Percentiles rank a stretch among this genome's conserved stretches.
These are phyloP conservation scores for Ricinus communis DNA, from an alignment of 345 rosid genomes.

Conservation along the genomic window DNA sequence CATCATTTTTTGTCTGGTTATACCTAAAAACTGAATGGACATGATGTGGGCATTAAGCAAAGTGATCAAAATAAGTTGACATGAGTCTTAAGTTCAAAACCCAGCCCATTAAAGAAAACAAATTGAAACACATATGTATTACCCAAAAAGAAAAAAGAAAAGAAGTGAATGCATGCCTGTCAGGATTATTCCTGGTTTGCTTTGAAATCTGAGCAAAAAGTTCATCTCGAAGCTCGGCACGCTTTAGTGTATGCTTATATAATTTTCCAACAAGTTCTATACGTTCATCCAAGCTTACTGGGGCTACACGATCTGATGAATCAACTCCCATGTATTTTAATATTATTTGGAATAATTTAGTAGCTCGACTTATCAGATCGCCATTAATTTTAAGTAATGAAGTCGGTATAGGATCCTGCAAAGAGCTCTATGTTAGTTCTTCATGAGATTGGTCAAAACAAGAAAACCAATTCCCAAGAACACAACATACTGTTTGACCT, in stretches of 20 bases:
- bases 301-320: slow-evolving; percentile 70
- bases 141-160: not conserved
- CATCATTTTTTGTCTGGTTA: not conserved
- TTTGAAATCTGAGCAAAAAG: slow-evolving; percentile 94
- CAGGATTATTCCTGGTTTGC: slow-evolving; percentile 93
- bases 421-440: slow-evolving; percentile 20
- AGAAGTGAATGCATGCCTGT: slow-evolving; percentile 45
- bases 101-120: not conserved
- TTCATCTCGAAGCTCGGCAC: slow-evolving; percentile 95
- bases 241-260: slow-evolving; percentile 82
- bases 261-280: slow-evolving; percentile 85
- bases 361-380: slow-evolving; percentile 83
- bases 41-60: not conserved
- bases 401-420: slow-evolving; percentile 93
- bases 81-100: not conserved
- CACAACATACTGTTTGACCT: slow-evolving; percentile 42
- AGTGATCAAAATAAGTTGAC: not conserved
- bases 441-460: not conserved
- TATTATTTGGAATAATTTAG: slow-evolving; percentile 77
- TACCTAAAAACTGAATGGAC: not conserved
- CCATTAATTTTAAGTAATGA: slow-evolving; percentile 81
- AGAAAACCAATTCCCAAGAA: not conserved
- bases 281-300: slow-evolving; percentile 77
- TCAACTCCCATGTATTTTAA: slow-evolving; percentile 93
- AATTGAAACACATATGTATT: not conserved